Conservation (phyloP, 257 asterid genomes). For the Przewalskia tangutica region DNA sequence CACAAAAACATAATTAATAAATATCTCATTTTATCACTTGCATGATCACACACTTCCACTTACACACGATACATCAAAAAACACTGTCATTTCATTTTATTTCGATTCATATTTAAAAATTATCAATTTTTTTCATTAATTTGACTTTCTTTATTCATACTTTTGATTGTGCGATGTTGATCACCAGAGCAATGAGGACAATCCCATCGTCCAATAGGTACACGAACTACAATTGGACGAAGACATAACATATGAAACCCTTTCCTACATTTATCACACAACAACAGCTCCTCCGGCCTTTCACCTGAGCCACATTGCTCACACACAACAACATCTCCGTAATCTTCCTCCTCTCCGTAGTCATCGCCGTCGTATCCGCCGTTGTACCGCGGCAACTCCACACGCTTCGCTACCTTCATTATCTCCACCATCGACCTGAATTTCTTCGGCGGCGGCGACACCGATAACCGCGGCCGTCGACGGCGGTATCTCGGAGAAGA, state of each 20-base stretch:
- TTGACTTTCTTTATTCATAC: conserved; percentile 22
- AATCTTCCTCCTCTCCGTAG: conserved; percentile 6
- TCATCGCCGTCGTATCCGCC: conserved; percentile 7
- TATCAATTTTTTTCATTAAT: neutral
- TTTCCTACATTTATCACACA: conserved; percentile 66
- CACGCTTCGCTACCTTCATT: conserved; percentile 49
- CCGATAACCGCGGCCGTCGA: neutral
- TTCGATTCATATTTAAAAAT: neutral
- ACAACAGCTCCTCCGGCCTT: conserved; percentile 43
- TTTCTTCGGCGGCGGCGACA: conserved; percentile 18
- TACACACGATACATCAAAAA: neutral
- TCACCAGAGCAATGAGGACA: conserved; percentile 52
- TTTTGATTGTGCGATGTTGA: conserved; percentile 36
- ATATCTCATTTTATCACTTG: neutral
- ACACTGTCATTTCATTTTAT: neutral
- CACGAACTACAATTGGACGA: conserved; percentile 64
- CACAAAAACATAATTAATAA: neutral
- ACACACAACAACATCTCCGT: conserved; percentile 20
- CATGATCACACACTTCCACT: neutral
- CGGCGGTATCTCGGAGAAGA: neutral
- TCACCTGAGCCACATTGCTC: conserved; percentile 75
- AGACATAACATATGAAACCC: conserved; percentile 69
- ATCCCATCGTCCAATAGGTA: conserved; percentile 69
- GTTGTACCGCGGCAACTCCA: conserved; percentile 5
- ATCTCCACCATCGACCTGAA: conserved; percentile 43